A percentile compares a stretch with the other conserved stretches of the same genome.
phyloP scores from a whole-genome alignment of 2,329 filamentous ascomycete genomes.

The Ceratocystis cacaofunesta region DNA sequence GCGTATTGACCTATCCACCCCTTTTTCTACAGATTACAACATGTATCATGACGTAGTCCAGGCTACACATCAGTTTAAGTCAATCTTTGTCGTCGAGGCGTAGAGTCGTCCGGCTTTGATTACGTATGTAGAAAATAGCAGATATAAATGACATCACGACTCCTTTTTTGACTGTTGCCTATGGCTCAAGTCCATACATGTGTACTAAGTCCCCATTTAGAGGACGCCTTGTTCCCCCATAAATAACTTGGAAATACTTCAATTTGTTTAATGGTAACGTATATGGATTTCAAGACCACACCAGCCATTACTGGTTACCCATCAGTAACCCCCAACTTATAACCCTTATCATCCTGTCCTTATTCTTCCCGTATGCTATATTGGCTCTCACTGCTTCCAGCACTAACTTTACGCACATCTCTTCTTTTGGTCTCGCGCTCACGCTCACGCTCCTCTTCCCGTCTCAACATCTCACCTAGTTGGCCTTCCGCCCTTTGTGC shows the following conservation, averaged over 20 bases:
- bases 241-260: neutral
- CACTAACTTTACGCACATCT: neutral
- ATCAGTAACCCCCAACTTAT: neutral
- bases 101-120: neutral
- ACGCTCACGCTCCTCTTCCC: constrained; percentile 23
- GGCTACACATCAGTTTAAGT: constrained; percentile 63
- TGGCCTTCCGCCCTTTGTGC: constrained; percentile 42
- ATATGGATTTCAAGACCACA: neutral
- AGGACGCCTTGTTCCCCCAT: neutral
- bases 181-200: too few species aligned
- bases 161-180: neutral
- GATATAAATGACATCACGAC: neutral
- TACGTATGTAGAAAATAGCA: neutral
- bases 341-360: neutral
- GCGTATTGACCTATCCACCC: neutral
- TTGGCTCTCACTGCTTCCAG: constrained; percentile 1
- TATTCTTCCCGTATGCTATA: constrained; percentile 3
- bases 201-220: neutral
- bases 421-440: constrained; percentile 9
- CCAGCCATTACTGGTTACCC: neutral
- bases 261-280: neutral
- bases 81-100: constrained; percentile 45
- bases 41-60: constrained; percentile 60
- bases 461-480: constrained; percentile 29
- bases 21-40: constrained; percentile 46